Base-by-base conservation (phyloP, 163 green algal species). In the Prototheca cutis region DNA sequence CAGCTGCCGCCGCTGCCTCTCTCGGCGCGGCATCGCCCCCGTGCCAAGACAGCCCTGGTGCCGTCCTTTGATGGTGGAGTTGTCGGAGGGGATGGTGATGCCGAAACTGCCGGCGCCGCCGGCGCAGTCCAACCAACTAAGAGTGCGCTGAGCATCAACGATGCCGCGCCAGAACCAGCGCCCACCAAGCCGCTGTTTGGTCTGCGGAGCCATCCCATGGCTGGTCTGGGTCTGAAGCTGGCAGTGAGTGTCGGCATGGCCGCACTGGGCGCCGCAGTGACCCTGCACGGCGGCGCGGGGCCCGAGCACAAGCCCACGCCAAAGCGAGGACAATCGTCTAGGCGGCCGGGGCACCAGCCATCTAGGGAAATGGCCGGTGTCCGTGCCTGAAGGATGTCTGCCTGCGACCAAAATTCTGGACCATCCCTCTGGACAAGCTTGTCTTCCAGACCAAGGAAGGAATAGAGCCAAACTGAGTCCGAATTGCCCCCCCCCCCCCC, bases 181-280 rank as follows among this genome's bases (percentile, higher is more conserved):
- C 42, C 5, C 13, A 51, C 42, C 42, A 5, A 24, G 10, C 42
- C 13, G 42, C 42, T 27, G 42, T 21, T 27, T 21, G 17, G 42
- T 21, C 36, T 45, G 10, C 36, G 10, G 10, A 13, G 36, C 36
- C 36, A 45, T 13, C 8, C 8, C 42, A 17, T 24, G 42, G 15
- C 25, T 17, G 8, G 5, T 21, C 21, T 32, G 48, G 48, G 48
- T 6, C 24, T 54, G 8, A 54, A 54, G 48, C 24, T 54, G 48
- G 48, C 48, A 6, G 48, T 54, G 8, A 54, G 48, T 25, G n/a
- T 54, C 5, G 48, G 48, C 48, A 54, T 54, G 48, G 48, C 48
- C 7, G 48, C 48, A 7, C 48, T 54, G 1, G 48, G 48, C 48
- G 48, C 48, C n/a, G 48, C 48, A 6, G 8, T 54, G 24, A 54